These are phyloP conservation scores for Penicillium freii DNA, from an alignment of 2,329 filamentous ascomycete genomes.

Conservation along the genomic window DNA sequence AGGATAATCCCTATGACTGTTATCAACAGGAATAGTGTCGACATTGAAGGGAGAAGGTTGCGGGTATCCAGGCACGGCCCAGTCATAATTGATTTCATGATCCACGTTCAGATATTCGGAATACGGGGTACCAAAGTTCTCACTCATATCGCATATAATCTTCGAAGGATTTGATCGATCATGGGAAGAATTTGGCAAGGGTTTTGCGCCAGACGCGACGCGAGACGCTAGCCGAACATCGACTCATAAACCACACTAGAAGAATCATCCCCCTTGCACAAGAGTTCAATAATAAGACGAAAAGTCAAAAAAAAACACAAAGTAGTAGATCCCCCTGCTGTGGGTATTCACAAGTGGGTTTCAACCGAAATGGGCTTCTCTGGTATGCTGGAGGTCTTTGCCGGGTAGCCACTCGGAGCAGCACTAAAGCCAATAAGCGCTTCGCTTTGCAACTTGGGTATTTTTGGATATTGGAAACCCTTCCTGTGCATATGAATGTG, in stretches of 20 bases:
- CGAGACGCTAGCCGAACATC: background rate
- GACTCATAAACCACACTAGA: background rate
- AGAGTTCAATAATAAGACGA: background rate
- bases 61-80: conserved; percentile 17
- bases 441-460: background rate
- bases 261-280: background rate
- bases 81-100: conserved; percentile 15
- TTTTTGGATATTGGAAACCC: background rate
- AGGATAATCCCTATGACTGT: conserved; percentile 9
- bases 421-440: background rate
- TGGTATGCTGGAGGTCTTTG: conserved; percentile 25
- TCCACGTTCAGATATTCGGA: conserved; percentile 7
- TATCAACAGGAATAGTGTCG: conserved; percentile 18
- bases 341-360: conserved; percentile 4
- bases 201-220: background rate
- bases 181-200: background rate
- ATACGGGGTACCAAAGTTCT: background rate
- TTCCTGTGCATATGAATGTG: background rate
- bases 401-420: conserved; percentile 19
- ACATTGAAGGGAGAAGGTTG: conserved; percentile 16
- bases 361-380: conserved; percentile 10
- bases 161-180: background rate
- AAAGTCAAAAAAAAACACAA: conserved; percentile 3
- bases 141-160: conserved; percentile 8
- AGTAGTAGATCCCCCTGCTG: background rate